Evolutionary conservation across 495 filamentous ascomycete species (phyloP), one percentile per base, ranked within the genome.

Genomic region (Rhypophila decipiens): DNA sequence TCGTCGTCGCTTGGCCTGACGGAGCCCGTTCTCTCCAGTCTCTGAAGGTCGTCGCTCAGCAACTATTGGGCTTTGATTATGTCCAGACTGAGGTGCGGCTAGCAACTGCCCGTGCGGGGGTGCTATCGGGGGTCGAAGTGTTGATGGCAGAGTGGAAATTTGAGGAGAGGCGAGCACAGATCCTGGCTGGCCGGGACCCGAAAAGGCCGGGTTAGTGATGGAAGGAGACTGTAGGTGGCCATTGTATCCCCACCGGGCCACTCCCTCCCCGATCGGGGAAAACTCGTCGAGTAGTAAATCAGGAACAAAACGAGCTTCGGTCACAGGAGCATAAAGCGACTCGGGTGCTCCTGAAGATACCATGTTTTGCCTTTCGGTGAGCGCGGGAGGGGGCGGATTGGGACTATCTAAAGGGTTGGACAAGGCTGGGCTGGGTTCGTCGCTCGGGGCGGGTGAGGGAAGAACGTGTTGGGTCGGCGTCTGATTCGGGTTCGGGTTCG

Each of bases 381-480:
- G 44, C 8, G 47, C 23, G 23, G 47, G 36, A 13, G 48, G 24
- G 15, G 24, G 39, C 1, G 47, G n/a, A n/a, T 59, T 61, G 20
- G 57, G 65, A 24, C 60, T 69, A 41, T 59, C 58, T 35, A 36
- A 51, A 15, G 47, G 24, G 39, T 52, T 63, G 9, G 60, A 57
- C 9, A 61, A 34, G 42, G 52, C 60, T 24, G 71, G 72, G 50
- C 70, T 77, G 17, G 67, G 67, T 41, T 77, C 77, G 49, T 78
- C 71, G 57, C 73, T 82, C 3, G 75, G 72, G 15, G 75, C 69
- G 34, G 79, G 78, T 12, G 79, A 80, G 1, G 72, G 79, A 35
- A 79, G 66, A 20, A 76, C 58, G 33, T 10, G 36, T 55, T 53
- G 57, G 7, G 38, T 36, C 37, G 45, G 53, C 24, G 51, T 58